phyloP scores from a whole-genome alignment of 2,329 filamentous ascomycete genomes.

The Pseudonectria buxi region DNA sequence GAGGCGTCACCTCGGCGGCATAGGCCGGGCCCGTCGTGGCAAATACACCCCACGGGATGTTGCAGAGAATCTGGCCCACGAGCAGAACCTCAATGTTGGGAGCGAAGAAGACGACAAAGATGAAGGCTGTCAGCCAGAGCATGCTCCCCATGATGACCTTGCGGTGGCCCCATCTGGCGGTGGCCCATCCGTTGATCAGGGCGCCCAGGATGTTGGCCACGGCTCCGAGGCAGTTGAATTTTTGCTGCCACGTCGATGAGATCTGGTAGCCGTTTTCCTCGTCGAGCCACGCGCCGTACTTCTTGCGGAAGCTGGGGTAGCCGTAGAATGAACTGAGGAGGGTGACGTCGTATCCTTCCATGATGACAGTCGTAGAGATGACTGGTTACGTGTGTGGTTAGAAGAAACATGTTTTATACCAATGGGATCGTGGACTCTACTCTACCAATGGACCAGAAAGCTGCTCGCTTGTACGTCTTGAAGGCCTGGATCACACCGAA shows the following conservation, averaged over 20 bases:
- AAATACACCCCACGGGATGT: constrained; percentile 40
- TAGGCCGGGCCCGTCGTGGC: constrained; percentile 37
- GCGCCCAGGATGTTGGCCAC: constrained; percentile 34
- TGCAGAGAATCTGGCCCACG: constrained; percentile 40
- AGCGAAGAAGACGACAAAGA: constrained; percentile 45
- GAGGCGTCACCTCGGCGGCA: constrained; percentile 36
- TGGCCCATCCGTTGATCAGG: constrained; percentile 36
- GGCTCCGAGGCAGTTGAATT: constrained; percentile 32
- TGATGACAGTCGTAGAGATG: constrained; percentile 41
- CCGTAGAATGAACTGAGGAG: constrained; percentile 41
- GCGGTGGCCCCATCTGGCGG: constrained; percentile 36
- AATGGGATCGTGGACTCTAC: constrained; percentile 15
- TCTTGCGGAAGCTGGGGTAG: constrained; percentile 32
- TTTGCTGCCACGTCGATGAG: constrained; percentile 45
- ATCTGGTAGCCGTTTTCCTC: constrained; percentile 37
- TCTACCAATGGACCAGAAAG: constrained; percentile 33
- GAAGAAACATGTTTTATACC: no score
- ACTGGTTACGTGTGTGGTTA: no score
- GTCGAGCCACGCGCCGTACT: constrained; percentile 32
- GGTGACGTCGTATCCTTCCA: constrained; percentile 45
- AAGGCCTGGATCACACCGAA: constrained; percentile 27
- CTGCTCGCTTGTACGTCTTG: constrained; percentile 34
- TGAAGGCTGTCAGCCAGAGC: constrained; percentile 34
- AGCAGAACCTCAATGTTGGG: constrained; percentile 36
- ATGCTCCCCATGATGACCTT: constrained; percentile 36